Base-by-base conservation (phyloP, 75 land plant genomes). In the Larix kaempferi region DNA sequence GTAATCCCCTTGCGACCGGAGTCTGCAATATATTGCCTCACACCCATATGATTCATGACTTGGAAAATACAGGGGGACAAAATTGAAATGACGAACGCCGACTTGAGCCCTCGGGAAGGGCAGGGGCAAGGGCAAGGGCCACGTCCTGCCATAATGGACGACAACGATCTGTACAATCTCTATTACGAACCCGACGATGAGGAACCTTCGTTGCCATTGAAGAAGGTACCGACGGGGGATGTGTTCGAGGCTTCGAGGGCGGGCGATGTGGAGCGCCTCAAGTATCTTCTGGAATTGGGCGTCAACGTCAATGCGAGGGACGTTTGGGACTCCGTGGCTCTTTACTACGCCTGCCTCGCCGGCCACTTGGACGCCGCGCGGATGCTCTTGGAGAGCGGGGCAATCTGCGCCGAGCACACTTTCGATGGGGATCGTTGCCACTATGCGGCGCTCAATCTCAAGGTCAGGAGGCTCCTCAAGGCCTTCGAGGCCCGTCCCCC, bases 341-440 rank as follows among this genome's bases (percentile, higher is more conserved):
- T 95, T 14, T 95, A 95, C 80, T 95, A 95, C 79, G 92, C 98
- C n/a, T 95, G 98, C 86, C 78, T 95, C 37, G 91, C 89, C 15
- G 96, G 96, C 3, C 98, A 95, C 64, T 78, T 91, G 7, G 94
- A 91, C 33, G 98, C 97, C 25, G 98, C 98, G 5, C 72, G 89
- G 25, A 85, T 91, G 85, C 75, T 95, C 22, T 85, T 95, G 65
- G 92, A 94, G 84, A 80, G 80, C 74, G 98, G 98, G 29, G 98
- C 98, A 5, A 91, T 95, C 26, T 96, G 99, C 80, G 79, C 88
- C 61, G 99, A 96, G 80, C 90, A 92, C 66, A 96, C 97, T 1
- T 96, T 96, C 78, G 99, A 96, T 79, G 99, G 99, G 49, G 99
- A 96, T 73, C 85, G 99, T n/a, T 95, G 98, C 57, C 98, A 94